Base-by-base conservation (phyloP, 1,284 basidiomycete species). In the Microbotryomycetes sp. region DNA sequence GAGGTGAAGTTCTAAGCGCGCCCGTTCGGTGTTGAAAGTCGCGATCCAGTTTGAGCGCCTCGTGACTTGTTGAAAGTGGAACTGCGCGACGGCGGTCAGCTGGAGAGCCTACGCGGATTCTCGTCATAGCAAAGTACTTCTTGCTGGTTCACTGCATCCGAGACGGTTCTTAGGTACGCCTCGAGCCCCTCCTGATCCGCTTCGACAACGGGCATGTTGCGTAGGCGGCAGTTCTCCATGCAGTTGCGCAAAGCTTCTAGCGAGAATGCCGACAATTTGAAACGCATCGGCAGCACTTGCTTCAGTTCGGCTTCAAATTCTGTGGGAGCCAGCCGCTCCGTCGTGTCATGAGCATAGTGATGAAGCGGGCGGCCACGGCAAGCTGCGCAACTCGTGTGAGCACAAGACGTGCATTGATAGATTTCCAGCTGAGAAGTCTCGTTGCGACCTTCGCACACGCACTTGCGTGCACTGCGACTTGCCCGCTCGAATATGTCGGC, bases 301-400 rank as follows among this genome's bases (percentile, higher is more conserved):
- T 92, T 94, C 61, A 96, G 80, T 60, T 82, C 79, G 66, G 82
- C 81, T 27, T 85, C 83, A 72, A 96, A 96, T 5, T 81, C 78
- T 23, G 81, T 80, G 0, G 92, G 91, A 16, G 81, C 78, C 6
- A 88, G 73, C 7, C 78, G 73, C 28, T 69, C 54, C 49, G 69
- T 69, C 7, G 68, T 59, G 41, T 65, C 89, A 78, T 3, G 76
- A 30, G 76, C 72, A 66, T 85, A 85, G 65, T 85, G 85, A 74
- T 97, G 92, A 67, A 91, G 86, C 0, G 93, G 93, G 60, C 90
- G 84, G 26, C 91, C 91, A 47, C 89, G 89, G 72, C 92, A 96
- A 67, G 84, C 85, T 65, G 82, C 81, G 77, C 92, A 97, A 24
- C 87, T 86, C 9, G 89, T 84, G 18, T 85, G 83, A 15, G 82